Base-by-base conservation (phyloP, 1,139 yeast species). In the Meyerozyma athensensis region DNA sequence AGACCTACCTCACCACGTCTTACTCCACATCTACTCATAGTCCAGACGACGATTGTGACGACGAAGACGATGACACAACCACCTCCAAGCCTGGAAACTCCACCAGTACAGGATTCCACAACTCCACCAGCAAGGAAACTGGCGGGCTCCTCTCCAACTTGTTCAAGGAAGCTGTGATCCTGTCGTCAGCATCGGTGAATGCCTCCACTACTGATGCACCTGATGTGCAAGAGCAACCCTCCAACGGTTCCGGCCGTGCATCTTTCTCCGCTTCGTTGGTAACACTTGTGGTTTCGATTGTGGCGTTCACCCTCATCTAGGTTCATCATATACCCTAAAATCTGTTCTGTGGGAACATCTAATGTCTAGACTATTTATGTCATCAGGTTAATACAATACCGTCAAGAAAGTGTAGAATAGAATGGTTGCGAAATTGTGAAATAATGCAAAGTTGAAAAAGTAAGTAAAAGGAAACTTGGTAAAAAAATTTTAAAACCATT, bases 361-460 rank as follows among this genome's bases (percentile, higher is more conserved):
- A 28, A 28, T 28, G 32, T 28, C 31, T 28, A 28, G 32, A 28
- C 32, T 17, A 17, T 28, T 28, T 28, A 28, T 28, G 32, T 28
- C 32, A 13, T 28, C 10, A 17, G 32, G 32, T 28, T 28, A 28
- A 28, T 17, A 17, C 18, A 28, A 28, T 28, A 28, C 32, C 32
- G 12, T n/a, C 6, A 10, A 12, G 9, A 26, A 26, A 6, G 16
- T 8, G n/a, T 7, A 13, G n/a, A 7, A 6, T 13, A 4, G 20
- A 16, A 28, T 3, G 14, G 2, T 4, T 16, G 30, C 9, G 18
- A 17, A 13, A 26, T n/a, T 26, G 30, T 2, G 14, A 9, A 26
- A 26, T 13, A 13, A 10, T 10, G 19, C 20, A 16, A 28, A 28
- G 14, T 26, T 12, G 18, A 26, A 5, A 4, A 13, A 13, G 3